Conservation (phyloP, 1,139 yeast genomes). For the Lodderomyces orthopsilosis region DNA sequence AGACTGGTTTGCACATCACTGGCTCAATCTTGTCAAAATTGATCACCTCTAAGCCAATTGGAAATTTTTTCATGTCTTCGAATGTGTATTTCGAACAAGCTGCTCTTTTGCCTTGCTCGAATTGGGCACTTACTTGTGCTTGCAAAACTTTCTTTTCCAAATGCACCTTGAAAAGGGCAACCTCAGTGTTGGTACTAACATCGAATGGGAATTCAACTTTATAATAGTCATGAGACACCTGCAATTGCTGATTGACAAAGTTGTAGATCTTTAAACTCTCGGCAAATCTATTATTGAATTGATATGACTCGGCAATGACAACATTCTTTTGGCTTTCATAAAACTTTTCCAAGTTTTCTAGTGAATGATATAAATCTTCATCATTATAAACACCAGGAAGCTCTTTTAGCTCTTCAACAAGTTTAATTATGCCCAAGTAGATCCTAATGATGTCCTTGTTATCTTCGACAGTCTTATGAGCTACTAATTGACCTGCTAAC, state of each 20-base stretch:
- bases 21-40: slow-evolving; percentile 51
- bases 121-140: slow-evolving; percentile 53
- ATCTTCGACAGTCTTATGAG: slow-evolving; percentile 24
- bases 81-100: slow-evolving; percentile 24
- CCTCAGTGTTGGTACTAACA: slow-evolving; percentile 36
- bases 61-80: slow-evolving; percentile 51
- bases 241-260: slow-evolving; percentile 28
- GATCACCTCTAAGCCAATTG: slow-evolving; percentile 42
- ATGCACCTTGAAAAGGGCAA: slow-evolving; percentile 25
- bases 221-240: slow-evolving; percentile 17
- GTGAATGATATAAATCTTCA: slow-evolving; percentile 57
- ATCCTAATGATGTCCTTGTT: slow-evolving; percentile 49
- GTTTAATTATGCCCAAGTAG: slow-evolving; percentile 45
- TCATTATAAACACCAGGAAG: slow-evolving; percentile 92
- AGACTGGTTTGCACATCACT: slow-evolving; percentile 77
- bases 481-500: slow-evolving; percentile 36
- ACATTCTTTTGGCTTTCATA: slow-evolving; percentile 43
- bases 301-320: slow-evolving; percentile 50
- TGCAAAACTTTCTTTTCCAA: slow-evolving; percentile 32
- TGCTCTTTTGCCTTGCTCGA: slow-evolving; percentile 22
- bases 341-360: slow-evolving; percentile 49
- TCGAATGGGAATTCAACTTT: slow-evolving; percentile 37
- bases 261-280: slow-evolving; percentile 56
- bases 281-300: slow-evolving; percentile 40
- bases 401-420: slow-evolving; percentile 60